phyloP scores from a whole-genome alignment of 352 stramenopile genomes.

The Phytophthora constricta region DNA sequence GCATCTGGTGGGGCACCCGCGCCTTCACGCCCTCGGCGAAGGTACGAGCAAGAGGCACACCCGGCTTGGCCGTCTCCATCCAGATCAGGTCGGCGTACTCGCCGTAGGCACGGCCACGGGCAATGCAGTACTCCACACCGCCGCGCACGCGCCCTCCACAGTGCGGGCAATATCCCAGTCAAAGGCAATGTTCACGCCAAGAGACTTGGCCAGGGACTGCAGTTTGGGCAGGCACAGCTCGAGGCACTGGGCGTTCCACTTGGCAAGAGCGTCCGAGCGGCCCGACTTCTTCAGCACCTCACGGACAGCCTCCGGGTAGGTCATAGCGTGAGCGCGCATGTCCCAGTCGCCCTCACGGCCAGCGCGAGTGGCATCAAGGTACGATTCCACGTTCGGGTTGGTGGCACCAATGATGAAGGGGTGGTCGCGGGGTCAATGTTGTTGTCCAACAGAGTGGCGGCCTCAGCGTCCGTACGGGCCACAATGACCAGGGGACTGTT shows the following conservation, averaged over 20 bases:
- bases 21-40: slow-evolving; percentile 95
- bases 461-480: slow-evolving; percentile 97
- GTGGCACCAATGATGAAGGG: slow-evolving; percentile 97
- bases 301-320: slow-evolving; percentile 95
- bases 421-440: slow-evolving; percentile 98
- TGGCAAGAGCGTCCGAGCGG: slow-evolving; percentile 72
- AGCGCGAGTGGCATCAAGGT: slow-evolving; percentile 78
- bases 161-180: slow-evolving; percentile 96
- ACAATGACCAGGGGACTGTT: slow-evolving; percentile 96
- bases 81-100: slow-evolving; percentile 97
- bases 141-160: slow-evolving; percentile 95
- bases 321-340: slow-evolving; percentile 94
- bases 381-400: slow-evolving; percentile 88
- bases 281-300: slow-evolving; percentile 72
- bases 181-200: slow-evolving; percentile 91
- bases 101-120: slow-evolving; percentile 94
- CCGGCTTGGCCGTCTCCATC: slow-evolving; percentile 98
- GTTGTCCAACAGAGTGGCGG: slow-evolving; percentile 96
- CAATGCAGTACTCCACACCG: slow-evolving; percentile 97
- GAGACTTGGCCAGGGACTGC: slow-evolving; percentile 78
- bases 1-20: slow-evolving; percentile 95
- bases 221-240: slow-evolving; percentile 76
- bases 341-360: slow-evolving; percentile 88
- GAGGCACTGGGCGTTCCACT: slow-evolving; percentile 87
- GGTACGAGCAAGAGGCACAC: slow-evolving; percentile 92